Evolutionary conservation across 495 filamentous ascomycete species (phyloP), one percentile per base, ranked within the genome.

Genomic region (Hypomontagnella monticulosa): DNA sequence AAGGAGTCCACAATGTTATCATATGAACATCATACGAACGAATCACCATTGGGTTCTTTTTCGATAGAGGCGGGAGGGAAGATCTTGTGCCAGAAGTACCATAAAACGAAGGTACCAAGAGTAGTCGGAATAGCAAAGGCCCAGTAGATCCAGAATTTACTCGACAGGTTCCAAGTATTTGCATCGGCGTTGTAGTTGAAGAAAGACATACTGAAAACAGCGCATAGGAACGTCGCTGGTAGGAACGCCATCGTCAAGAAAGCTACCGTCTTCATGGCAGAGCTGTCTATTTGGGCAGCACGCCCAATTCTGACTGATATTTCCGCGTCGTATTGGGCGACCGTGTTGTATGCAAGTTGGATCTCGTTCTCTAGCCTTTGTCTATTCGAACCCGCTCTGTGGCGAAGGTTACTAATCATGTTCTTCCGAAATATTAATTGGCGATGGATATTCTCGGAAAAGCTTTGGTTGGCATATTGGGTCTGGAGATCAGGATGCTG

Each of bases 351-450:
- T 14, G 73, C 71, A 19, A 83, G 76, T 37, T 78, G 71, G 12
- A 82, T 83, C 69, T 84, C 80, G 61, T 82, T 82, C 12, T 57
- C 37, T 30, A 74, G 40, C 4, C 70, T 63, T 50, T 75, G 75
- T 46, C 77, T 69, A 48, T 80, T 83, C 0, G 80, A 73, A 5
- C 61, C 62, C 4, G 79, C 76, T 10, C 81, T 73, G 36, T 70
- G 63, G 9, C 71, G 69, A 14, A 81, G 59, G 57, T 77, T 80
- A 32, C 66, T 66, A 16, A 83, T 69, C 49, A 78, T 75, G 54
- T 73, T 68, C 33, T 74, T 67, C 53, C 71, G 75, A 52, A 76
- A 79, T 40, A 48, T 51, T 4, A 81, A 54, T 32, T 71, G 61
- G 34, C 70, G 63, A 16, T 62, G 63, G 1, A 73, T 68, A 10